Percentiles rank a stretch among this genome's conserved stretches.
Evolutionary conservation across 2,329 filamentous ascomycete species (phyloP).

Genomic region (Colletotrichum sidae): DNA sequence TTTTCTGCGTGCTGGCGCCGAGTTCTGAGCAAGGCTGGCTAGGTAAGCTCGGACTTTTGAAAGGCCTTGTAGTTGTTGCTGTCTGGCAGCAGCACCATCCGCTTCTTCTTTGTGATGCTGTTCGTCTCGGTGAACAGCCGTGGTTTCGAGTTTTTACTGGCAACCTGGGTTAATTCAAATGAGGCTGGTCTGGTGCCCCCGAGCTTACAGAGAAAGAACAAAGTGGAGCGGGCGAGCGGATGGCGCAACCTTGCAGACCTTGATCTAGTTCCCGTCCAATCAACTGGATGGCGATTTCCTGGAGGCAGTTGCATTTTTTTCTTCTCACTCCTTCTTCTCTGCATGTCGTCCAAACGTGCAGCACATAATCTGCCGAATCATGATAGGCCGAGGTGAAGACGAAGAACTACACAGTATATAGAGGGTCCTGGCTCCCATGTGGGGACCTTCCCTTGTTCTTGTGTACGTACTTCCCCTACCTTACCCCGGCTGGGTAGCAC

Average conservation of each 20-base stretch:
- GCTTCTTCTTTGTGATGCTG: constrained; percentile 12
- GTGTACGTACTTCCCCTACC: constrained; percentile 20
- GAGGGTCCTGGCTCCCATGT: constrained; percentile 26
- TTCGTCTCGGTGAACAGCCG: constrained; percentile 31
- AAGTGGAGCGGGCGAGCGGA: constrained; percentile 13
- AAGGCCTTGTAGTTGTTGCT: not conserved
- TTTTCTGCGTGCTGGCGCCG: not conserved
- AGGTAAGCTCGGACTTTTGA: not conserved
- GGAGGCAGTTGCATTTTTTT: constrained; percentile 2
- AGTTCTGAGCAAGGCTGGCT: constrained; percentile 17
- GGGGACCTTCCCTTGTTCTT: constrained; percentile 28
- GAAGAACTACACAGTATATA: constrained; percentile 12
- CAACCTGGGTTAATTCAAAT: constrained; percentile 25
- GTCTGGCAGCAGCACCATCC: not conserved
- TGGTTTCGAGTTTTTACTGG: constrained; percentile 29
- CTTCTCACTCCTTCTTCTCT: not conserved
- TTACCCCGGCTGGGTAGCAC: constrained; percentile 10
- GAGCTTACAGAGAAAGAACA: not conserved
- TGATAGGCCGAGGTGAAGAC: constrained; percentile 32
- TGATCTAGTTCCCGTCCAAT: constrained; percentile 6
- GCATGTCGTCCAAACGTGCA: not conserved
- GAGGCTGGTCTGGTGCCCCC: constrained; percentile 18
- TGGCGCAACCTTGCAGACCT: not conserved
- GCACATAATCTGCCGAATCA: constrained; percentile 24
- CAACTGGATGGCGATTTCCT: constrained; percentile 5